These are phyloP conservation scores for Nelumbo lutea DNA, from an alignment of 164 flowering plant genomes.

Conservation along the genomic window DNA sequence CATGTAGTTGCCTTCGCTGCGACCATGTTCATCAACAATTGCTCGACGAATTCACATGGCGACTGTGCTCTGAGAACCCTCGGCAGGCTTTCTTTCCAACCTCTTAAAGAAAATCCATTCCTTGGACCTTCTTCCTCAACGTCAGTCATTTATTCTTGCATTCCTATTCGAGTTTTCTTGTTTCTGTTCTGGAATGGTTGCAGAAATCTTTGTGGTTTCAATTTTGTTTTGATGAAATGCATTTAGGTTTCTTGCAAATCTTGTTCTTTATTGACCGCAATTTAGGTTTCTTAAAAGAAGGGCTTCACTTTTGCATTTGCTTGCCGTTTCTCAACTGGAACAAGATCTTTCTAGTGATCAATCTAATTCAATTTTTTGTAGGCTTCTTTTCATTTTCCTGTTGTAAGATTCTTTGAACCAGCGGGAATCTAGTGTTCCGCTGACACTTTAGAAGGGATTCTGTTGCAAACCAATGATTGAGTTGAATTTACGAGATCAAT, in stretches of 20 bases:
- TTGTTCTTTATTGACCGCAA: neutral
- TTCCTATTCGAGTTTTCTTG: neutral
- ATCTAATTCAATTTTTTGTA: too few relatives aligned
- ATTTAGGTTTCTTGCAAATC: neutral
- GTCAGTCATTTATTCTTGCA: constrained; percentile 28
- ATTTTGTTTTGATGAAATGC: neutral
- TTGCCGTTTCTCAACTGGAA: too few relatives aligned
- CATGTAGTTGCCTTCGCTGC: constrained; percentile 48
- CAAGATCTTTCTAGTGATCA: too few relatives aligned
- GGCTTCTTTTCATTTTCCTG: too few relatives aligned
- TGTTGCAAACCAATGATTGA: too few relatives aligned
- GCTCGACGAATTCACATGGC: constrained; percentile 42
- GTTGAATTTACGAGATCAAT: too few relatives aligned
- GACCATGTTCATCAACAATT: constrained; percentile 63
- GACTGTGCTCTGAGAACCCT: constrained; percentile 40
- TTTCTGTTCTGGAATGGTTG: neutral
- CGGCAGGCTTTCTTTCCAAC: constrained; percentile 73
- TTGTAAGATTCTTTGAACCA: too few relatives aligned
- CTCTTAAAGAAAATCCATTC: constrained; percentile 68
- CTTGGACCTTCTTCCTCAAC: constrained; percentile 80
- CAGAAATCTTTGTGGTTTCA: neutral
- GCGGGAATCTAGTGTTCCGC: too few relatives aligned
- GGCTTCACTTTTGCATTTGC: too few relatives aligned
- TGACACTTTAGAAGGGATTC: too few relatives aligned
- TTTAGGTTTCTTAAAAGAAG: neutral